A percentile compares a stretch with the other conserved stretches of the same genome.
phyloP scores from a whole-genome alignment of 2,329 filamentous ascomycete species.

The Colletotrichum orbiculare region DNA sequence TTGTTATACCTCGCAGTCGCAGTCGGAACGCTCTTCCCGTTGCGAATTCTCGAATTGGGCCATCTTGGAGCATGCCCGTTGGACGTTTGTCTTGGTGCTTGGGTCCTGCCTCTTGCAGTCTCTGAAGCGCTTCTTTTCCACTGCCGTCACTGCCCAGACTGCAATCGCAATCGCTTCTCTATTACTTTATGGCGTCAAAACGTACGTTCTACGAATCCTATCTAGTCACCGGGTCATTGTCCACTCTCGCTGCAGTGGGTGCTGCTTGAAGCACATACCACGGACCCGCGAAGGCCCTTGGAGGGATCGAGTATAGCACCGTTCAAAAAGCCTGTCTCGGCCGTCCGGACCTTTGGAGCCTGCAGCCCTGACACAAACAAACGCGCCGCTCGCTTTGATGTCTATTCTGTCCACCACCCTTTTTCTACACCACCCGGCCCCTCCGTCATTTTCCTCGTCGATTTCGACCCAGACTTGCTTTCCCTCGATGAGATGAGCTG shows the following conservation, averaged over 20 bases:
- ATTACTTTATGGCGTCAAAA: conserved; percentile 39
- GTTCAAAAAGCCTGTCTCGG: conserved; percentile 13
- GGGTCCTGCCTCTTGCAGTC: conserved; percentile 11
- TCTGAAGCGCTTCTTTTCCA: conserved; percentile 12
- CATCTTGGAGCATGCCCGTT: conserved; percentile 33
- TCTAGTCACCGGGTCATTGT: background rate
- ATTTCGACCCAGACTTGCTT: background rate
- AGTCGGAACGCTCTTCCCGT: background rate
- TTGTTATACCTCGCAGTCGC: conserved; percentile 9
- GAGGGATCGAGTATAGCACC: conserved; percentile 10
- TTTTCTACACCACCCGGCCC: conserved; percentile 13
- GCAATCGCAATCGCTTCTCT: conserved; percentile 16
- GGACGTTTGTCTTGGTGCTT: conserved; percentile 28
- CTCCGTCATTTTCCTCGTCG: background rate
- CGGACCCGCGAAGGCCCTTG: conserved; percentile 28
- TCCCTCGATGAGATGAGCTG: conserved; percentile 18
- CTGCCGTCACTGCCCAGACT: background rate
- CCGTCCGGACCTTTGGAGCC: conserved; percentile 19
- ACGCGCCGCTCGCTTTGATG: conserved; percentile 24
- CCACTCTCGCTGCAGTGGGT: conserved; percentile 1
- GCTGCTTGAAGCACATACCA: conserved; percentile 7
- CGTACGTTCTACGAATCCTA: conserved; percentile 31
- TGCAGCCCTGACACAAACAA: conserved; percentile 32
- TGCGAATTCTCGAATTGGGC: background rate
- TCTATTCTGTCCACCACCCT: conserved; percentile 7